These are phyloP conservation scores for Verticillium nubilum DNA, from an alignment of 2,329 filamentous ascomycete species.

Conservation along the genomic window DNA sequence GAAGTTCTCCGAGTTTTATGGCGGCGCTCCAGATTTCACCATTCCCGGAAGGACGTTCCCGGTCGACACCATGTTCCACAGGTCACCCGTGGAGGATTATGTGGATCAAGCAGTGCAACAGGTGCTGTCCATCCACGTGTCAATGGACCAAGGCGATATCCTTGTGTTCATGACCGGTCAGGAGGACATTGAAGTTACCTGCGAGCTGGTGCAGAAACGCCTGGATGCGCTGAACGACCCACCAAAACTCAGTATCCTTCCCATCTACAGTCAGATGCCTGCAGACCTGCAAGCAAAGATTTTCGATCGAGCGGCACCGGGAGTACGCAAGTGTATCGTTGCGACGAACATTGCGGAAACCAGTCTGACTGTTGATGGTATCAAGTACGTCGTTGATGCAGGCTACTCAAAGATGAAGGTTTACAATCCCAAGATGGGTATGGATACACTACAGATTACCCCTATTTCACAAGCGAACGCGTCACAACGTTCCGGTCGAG, in stretches of 20 bases:
- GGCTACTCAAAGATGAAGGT: conserved; percentile 98
- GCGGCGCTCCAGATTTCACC: conserved; percentile 90
- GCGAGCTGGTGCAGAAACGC: conserved; percentile 84
- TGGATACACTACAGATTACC: conserved; percentile 97
- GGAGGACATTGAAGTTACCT: conserved; percentile 96
- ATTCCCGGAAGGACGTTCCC: conserved; percentile 96
- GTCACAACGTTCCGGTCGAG: conserved; percentile 86
- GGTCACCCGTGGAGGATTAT: conserved; percentile 94
- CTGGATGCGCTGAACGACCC: conserved; percentile 88
- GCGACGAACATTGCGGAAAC: conserved; percentile 99
- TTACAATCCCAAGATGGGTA: conserved; percentile 97
- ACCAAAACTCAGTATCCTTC: conserved; percentile 87
- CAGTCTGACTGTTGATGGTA: conserved; percentile 94
- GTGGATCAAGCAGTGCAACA: conserved; percentile 97
- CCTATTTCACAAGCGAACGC: conserved; percentile 96
- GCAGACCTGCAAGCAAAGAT: conserved; percentile 97
- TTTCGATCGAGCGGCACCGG: conserved; percentile 84
- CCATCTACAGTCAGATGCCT: conserved; percentile 99
- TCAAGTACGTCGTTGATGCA: conserved; percentile 97
- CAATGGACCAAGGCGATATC: conserved; percentile 88
- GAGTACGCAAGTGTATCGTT: conserved; percentile 94
- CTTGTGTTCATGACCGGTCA: conserved; percentile 99
- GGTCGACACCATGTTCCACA: conserved; percentile 92
- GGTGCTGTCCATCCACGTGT: conserved; percentile 91
- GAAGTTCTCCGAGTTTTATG: conserved; percentile 92